Conservation (phyloP, 2,329 filamentous ascomycete species). For the Grosmannia huntii region DNA sequence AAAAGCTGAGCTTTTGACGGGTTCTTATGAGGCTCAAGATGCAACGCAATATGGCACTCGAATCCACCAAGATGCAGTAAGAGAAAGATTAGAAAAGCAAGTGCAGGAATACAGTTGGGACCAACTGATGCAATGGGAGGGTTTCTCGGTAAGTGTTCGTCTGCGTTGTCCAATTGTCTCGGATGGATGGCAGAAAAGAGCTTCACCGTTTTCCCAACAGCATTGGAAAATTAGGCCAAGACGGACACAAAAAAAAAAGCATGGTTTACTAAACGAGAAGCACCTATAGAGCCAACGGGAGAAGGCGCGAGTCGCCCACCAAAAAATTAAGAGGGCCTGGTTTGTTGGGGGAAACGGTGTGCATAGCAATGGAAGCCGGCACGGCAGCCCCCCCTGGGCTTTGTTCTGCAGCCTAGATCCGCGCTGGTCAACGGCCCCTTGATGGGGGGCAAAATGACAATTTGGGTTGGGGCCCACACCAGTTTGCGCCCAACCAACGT, state of each 20-base stretch:
- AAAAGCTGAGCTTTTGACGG: background rate
- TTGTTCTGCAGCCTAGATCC: background rate
- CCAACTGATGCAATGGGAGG: background rate
- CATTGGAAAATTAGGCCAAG: constrained; percentile 1
- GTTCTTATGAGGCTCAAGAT: background rate
- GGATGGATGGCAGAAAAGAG: constrained; percentile 9
- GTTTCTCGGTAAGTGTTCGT: background rate
- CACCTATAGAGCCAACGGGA: constrained; percentile 7
- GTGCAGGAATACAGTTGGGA: background rate
- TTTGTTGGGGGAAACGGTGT: constrained; percentile 11
- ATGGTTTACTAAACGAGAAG: background rate
- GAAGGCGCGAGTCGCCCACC: constrained; percentile 8
- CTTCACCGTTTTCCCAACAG: constrained; percentile 10
- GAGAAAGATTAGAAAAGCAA: background rate
- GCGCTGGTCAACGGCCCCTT: background rate
- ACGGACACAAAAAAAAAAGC: background rate
- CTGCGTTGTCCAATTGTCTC: background rate
- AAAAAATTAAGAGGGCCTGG: constrained; percentile 3
- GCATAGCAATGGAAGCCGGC: constrained; percentile 1
- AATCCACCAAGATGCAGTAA: background rate
- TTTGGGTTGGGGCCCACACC: background rate
- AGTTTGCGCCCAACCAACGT: background rate
- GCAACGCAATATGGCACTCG: background rate
- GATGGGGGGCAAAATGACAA: background rate
- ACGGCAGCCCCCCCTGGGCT: constrained; percentile 2